phyloP scores from a whole-genome alignment of 345 rosid genomes.

The Physaria fendleri region DNA sequence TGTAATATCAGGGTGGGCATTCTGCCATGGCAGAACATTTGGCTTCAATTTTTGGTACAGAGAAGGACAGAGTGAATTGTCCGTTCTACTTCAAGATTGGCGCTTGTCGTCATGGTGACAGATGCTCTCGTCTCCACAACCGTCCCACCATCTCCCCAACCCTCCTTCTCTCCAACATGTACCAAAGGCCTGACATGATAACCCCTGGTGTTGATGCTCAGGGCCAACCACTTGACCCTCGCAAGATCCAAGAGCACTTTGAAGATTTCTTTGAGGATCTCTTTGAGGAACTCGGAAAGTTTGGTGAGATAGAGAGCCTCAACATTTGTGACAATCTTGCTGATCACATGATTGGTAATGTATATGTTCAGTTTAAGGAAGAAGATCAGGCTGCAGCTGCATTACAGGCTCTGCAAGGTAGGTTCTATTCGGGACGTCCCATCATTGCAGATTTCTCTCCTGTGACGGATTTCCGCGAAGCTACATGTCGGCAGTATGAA shows the following conservation, averaged over 20 bases:
- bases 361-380: conserved; percentile 80
- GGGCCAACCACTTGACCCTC: conserved; percentile 70
- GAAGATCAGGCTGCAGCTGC: conserved; percentile 93
- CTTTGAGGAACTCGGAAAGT: conserved; percentile 82
- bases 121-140: conserved; percentile 86
- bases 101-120: conserved; percentile 84
- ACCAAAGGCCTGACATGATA: conserved; percentile 72
- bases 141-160: conserved; percentile 80
- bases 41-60: conserved; percentile 83
- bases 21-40: conserved; percentile 88
- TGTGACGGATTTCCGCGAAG: conserved; percentile 87
- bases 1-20: background rate
- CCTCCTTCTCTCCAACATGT: conserved; percentile 67
- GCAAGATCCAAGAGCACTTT: conserved; percentile 73
- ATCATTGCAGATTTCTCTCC: conserved; percentile 93
- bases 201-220: conserved; percentile 76
- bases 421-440: conserved; percentile 86
- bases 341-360: conserved; percentile 90
- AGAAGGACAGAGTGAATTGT: conserved; percentile 82
- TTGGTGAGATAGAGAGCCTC: conserved; percentile 82
- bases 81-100: conserved; percentile 90
- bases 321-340: conserved; percentile 87
- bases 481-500: conserved; percentile 82
- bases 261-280: conserved; percentile 87
- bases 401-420: conserved; percentile 63